Evolutionary conservation across 495 filamentous ascomycete species (phyloP).

Genomic region (Aspergillus carlsbadensis): DNA sequence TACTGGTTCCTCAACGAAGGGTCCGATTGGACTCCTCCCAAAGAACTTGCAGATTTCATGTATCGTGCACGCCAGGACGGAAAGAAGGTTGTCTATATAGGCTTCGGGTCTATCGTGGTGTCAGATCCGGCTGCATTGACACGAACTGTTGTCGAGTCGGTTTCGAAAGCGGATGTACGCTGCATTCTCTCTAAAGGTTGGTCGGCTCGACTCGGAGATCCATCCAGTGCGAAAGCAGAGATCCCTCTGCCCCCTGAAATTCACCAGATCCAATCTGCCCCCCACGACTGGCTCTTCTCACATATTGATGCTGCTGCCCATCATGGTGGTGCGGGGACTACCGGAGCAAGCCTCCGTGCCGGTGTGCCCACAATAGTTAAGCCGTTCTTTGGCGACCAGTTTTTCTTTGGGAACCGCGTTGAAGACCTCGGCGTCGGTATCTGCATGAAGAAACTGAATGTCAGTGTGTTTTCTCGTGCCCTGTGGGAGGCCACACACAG

Average conservation of each 20-base stretch:
- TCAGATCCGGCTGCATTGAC: constrained; percentile 85
- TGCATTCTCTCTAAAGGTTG: constrained; percentile 98
- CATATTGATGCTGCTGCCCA: constrained; percentile 95
- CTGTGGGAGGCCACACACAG: constrained; percentile 91
- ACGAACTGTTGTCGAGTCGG: constrained; percentile 83
- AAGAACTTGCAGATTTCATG: constrained; percentile 79
- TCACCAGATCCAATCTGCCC: constrained; percentile 82
- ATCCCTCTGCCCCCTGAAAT: constrained; percentile 77
- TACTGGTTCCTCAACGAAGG: constrained; percentile 97
- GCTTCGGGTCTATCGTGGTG: constrained; percentile 96
- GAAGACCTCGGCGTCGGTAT: constrained; percentile 93
- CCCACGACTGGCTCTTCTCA: constrained; percentile 94
- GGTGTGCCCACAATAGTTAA: constrained; percentile 94
- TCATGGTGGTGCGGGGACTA: constrained; percentile 94
- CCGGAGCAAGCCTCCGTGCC: constrained; percentile 87
- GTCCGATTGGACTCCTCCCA: constrained; percentile 69
- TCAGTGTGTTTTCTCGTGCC: constrained; percentile 74
- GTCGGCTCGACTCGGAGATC: constrained; percentile 80
- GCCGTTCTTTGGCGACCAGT: constrained; percentile 97
- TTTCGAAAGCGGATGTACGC: constrained; percentile 87
- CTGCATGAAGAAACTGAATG: constrained; percentile 84
- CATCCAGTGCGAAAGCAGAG: constrained; percentile 59
- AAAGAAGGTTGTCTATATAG: constrained; percentile 95
- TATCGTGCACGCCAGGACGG: constrained; percentile 69
- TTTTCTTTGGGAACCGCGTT: constrained; percentile 87